Conservation (phyloP, 441 rosid species). For the Lepidium campestre region DNA sequence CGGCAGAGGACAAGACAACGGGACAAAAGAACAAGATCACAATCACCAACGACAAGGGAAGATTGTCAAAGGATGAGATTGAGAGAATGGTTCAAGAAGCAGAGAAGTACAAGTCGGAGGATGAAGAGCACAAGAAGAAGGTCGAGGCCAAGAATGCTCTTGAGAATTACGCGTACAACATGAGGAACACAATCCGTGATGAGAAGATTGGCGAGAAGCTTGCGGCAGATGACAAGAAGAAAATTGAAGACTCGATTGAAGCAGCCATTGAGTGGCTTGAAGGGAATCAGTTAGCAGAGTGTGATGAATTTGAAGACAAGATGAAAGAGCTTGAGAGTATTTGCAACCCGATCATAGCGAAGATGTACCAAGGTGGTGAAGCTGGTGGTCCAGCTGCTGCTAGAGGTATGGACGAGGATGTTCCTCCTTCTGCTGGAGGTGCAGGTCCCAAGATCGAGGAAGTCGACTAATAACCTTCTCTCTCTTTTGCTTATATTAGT, state of each 20-base stretch:
- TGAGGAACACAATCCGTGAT: conserved; percentile 55
- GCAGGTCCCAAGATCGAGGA: conserved; percentile 32
- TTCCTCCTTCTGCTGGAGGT: conserved; percentile 35
- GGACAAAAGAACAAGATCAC: conserved; percentile 65
- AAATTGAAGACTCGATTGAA: conserved; percentile 45
- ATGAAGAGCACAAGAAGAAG: conserved; percentile 59
- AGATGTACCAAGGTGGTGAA: conserved; percentile 58
- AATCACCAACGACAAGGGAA: conserved; percentile 60
- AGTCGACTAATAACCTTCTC: conserved; percentile 26
- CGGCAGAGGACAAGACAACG: conserved; percentile 63
- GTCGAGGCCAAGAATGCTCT: conserved; percentile 51
- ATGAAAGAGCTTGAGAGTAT: conserved; percentile 60
- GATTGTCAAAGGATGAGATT: conserved; percentile 59
- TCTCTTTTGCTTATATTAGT: not conserved
- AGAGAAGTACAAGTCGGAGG: conserved; percentile 59
- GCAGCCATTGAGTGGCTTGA: conserved; percentile 57
- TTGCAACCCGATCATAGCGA: conserved; percentile 62
- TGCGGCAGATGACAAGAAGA: conserved; percentile 40
- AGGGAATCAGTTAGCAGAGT: conserved; percentile 46
- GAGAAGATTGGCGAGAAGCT: conserved; percentile 57
- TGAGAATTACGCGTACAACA: conserved; percentile 58
- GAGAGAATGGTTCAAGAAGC: conserved; percentile 67
- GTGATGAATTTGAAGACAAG: conserved; percentile 57
- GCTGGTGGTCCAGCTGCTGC: conserved; percentile 30
- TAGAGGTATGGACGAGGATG: conserved; percentile 44